Percentiles rank a stretch among this genome's conserved stretches.
Evolutionary conservation across 1,284 basidiomycete genomes (phyloP).

Genomic region (Microbotryum violaceum): DNA sequence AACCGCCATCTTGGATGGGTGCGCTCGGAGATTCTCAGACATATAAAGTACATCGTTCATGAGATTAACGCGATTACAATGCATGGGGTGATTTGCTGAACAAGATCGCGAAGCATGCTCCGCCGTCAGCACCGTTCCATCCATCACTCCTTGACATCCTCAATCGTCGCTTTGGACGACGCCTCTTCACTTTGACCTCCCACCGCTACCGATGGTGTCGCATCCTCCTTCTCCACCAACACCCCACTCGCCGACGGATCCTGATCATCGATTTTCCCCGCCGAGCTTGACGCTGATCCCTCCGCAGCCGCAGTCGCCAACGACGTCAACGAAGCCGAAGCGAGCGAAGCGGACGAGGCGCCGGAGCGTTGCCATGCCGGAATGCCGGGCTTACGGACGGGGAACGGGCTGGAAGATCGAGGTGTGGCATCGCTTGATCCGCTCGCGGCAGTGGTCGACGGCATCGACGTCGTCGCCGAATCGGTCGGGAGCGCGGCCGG

Average conservation of each 20-base stretch:
- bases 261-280: neutral
- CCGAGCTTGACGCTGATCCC: neutral
- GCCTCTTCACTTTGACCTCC: neutral
- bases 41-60: no score
- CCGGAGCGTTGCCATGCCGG: conserved; percentile 70
- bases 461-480: conserved; percentile 28
- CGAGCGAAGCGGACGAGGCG: neutral
- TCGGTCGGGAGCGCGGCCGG: neutral
- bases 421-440: neutral
- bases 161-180: neutral
- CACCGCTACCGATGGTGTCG: neutral
- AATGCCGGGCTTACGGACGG: conserved; percentile 60
- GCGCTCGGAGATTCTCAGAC: no score
- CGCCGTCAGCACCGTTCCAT: neutral
- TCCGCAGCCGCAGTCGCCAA: neutral
- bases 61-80: no score
- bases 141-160: neutral
- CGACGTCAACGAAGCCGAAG: neutral
- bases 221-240: conserved; percentile 28
- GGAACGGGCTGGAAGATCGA: conserved; percentile 1
- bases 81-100: no score
- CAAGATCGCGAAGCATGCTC: no score
- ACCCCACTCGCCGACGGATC: conserved; percentile 27
- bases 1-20: no score
- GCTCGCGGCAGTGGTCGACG: conserved; percentile 30